These are phyloP conservation scores for Ambrosia trifida DNA, from an alignment of 129 eudicot species.

Conservation along the genomic window DNA sequence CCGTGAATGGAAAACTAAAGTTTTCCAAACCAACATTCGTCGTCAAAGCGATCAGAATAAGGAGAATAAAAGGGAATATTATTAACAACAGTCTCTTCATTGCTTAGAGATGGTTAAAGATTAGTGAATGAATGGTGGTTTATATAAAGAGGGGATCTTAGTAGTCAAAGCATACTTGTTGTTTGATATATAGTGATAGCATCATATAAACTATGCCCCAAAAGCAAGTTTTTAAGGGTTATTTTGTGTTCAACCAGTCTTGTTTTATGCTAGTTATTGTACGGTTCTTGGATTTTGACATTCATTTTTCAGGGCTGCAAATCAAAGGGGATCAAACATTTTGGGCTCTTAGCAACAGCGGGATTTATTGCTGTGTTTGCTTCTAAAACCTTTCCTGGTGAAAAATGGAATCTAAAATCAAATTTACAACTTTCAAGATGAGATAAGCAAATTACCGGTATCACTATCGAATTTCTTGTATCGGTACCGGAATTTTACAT, in stretches of 20 bases:
- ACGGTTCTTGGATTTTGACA: constrained; percentile 15
- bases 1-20: constrained; percentile 46
- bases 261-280: constrained; percentile 9
- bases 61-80: constrained; percentile 6
- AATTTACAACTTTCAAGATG: no score
- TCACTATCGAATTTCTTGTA: no score
- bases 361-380: constrained; percentile 68
- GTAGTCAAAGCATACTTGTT: background rate
- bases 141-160: constrained; percentile 14
- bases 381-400: constrained; percentile 52
- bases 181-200: background rate
- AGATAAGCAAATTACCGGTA: no score
- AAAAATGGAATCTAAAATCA: no score
- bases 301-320: constrained; percentile 56
- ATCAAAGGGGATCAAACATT: constrained; percentile 55
- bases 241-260: background rate
- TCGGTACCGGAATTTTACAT: no score
- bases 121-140: constrained; percentile 2
- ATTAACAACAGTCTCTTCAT: constrained; percentile 20
- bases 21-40: constrained; percentile 34
- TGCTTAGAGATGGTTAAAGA: background rate
- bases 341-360: constrained; percentile 64
- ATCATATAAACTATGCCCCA: background rate
- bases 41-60: constrained; percentile 30
- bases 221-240: background rate